phyloP scores from a whole-genome alignment of 495 filamentous ascomycete genomes.

The Trichocladium antarcticum region DNA sequence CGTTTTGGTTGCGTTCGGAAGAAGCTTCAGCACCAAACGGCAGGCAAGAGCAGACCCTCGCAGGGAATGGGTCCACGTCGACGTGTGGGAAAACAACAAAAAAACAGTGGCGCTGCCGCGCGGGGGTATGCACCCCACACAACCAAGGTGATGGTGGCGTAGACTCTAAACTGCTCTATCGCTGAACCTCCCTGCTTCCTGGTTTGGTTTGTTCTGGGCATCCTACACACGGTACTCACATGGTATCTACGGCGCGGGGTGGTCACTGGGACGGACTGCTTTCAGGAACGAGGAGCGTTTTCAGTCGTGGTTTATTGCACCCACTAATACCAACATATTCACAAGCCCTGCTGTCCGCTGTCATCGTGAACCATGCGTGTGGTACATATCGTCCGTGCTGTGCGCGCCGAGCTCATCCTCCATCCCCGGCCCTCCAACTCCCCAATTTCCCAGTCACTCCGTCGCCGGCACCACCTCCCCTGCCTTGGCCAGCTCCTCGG shows the following conservation, averaged over 20 bases:
- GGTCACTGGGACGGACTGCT: neutral
- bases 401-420: neutral
- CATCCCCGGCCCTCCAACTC: neutral
- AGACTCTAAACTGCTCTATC: neutral
- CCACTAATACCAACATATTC: conserved; percentile 1
- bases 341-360: neutral
- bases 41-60: neutral
- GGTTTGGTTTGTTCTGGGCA: neutral
- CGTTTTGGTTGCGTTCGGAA: too few species aligned
- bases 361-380: neutral
- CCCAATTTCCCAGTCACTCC: neutral
- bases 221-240: neutral
- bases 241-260: neutral
- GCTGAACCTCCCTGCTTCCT: neutral
- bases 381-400: too few species aligned
- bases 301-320: neutral
- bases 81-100: neutral
- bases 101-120: neutral
- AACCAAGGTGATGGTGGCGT: neutral
- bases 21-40: too few species aligned
- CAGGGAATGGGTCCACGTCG: neutral
- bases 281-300: neutral
- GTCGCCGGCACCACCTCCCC: neutral
- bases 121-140: neutral
- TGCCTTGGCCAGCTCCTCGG: conserved; percentile 37